phyloP scores from a whole-genome alignment of 2,329 filamentous ascomycete genomes.

The Alternaria panax region DNA sequence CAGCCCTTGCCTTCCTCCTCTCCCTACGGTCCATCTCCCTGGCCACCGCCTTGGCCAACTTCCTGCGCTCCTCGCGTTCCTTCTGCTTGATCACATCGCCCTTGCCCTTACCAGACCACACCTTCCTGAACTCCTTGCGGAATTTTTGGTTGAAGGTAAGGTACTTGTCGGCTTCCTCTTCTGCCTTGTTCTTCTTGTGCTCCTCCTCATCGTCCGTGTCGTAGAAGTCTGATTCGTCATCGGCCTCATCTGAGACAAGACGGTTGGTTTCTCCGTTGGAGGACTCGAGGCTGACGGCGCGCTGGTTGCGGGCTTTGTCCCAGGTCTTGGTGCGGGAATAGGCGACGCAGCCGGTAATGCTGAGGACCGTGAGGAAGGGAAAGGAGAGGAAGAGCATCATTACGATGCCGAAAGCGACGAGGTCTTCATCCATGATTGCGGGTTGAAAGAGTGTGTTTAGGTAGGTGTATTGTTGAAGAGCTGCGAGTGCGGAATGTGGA shows the following conservation, averaged over 20 bases:
- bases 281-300: constrained; percentile 31
- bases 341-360: constrained; percentile 34
- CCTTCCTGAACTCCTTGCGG: constrained; percentile 39
- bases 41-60: constrained; percentile 42
- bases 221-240: constrained; percentile 36
- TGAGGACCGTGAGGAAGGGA: constrained; percentile 31
- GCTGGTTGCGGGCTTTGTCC: constrained; percentile 40
- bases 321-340: constrained; percentile 43
- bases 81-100: constrained; percentile 36
- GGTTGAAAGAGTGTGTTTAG: neutral
- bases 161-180: constrained; percentile 37
- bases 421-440: constrained; percentile 38
- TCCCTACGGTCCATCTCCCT: constrained; percentile 39
- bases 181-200: constrained; percentile 37
- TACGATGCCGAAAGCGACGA: constrained; percentile 33
- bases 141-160: constrained; percentile 42
- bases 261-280: constrained; percentile 23
- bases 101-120: constrained; percentile 41
- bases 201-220: constrained; percentile 44
- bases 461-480: neutral
- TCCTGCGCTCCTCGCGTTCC: constrained; percentile 42
- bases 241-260: constrained; percentile 17
- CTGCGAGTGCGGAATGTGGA: neutral
- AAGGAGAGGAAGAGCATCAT: constrained; percentile 37
- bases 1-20: constrained; percentile 34